A percentile compares a stretch with the other conserved stretches of the same genome.
phyloP scores from a whole-genome alignment of 371 early-diverging fungal genomes.

The Mortierella sp. region DNA sequence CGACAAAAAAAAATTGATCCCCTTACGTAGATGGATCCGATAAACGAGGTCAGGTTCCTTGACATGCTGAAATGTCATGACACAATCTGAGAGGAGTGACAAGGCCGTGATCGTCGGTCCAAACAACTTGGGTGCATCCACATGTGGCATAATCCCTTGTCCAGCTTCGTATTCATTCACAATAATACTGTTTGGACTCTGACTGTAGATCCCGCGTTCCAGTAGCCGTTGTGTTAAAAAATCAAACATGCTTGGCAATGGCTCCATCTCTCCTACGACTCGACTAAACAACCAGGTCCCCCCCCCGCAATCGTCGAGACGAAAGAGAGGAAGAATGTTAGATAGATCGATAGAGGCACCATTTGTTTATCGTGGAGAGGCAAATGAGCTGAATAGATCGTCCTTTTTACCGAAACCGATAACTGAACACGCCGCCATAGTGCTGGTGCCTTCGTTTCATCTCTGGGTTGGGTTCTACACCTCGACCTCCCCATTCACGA shows the following conservation, averaged over 20 bases:
- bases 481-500: conserved; percentile 36
- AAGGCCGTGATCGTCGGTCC: conserved; percentile 73
- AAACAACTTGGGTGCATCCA: conserved; percentile 73
- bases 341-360: too few relatives aligned
- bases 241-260: conserved; percentile 62
- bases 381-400: too few relatives aligned
- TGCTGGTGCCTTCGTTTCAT: conserved; percentile 79
- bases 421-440: conserved; percentile 78
- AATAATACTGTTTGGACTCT: conserved; percentile 68
- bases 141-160: conserved; percentile 67
- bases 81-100: conserved; percentile 72
- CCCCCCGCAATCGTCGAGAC: background rate
- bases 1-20: background rate
- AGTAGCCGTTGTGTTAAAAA: conserved; percentile 56
- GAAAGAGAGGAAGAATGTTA: too few relatives aligned
- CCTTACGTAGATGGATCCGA: conserved; percentile 63
- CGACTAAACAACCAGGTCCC: conserved; percentile 58
- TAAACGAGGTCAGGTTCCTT: conserved; percentile 40
- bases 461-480: conserved; percentile 74
- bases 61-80: conserved; percentile 70
- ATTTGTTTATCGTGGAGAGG: too few relatives aligned
- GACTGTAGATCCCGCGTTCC: conserved; percentile 48
- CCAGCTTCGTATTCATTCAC: conserved; percentile 79
- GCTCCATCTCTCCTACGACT: conserved; percentile 64
- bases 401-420: conserved; percentile 72